Conservation (phyloP, 1,139 yeast genomes). For the Hemisphaericaspora lyxosophila region DNA sequence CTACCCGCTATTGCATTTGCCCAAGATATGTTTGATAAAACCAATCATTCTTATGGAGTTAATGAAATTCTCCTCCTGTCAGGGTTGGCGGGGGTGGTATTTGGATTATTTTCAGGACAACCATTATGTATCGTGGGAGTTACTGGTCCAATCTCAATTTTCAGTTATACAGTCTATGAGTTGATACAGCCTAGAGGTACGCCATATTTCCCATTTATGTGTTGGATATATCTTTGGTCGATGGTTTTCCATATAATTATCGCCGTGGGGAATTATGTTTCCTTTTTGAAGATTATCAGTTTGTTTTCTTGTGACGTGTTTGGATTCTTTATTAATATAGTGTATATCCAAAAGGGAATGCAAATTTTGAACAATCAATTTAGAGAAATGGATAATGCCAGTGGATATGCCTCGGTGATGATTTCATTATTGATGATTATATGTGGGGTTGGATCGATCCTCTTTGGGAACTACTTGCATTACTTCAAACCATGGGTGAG, state of each 20-base stretch:
- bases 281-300: slow-evolving; percentile 71
- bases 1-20: slow-evolving; percentile 96
- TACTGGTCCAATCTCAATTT: slow-evolving; percentile 90
- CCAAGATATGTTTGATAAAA: slow-evolving; percentile 93
- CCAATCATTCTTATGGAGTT: slow-evolving; percentile 83
- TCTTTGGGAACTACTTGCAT: slow-evolving; percentile 60
- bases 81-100: slow-evolving; percentile 85
- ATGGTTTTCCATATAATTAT: slow-evolving; percentile 76
- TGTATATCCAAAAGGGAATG: slow-evolving; percentile 89
- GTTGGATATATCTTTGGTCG: slow-evolving; percentile 93
- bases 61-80: slow-evolving; percentile 83
- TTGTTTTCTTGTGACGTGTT: slow-evolving; percentile 88
- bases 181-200: slow-evolving; percentile 64
- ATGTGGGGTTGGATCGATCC: slow-evolving; percentile 65
- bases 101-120: slow-evolving; percentile 84
- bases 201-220: slow-evolving; percentile 88
- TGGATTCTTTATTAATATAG: slow-evolving; percentile 86
- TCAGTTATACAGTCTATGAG: slow-evolving; percentile 88
- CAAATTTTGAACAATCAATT: slow-evolving; percentile 79
- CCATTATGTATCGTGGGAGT: slow-evolving; percentile 97
- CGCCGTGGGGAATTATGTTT: slow-evolving; percentile 69
- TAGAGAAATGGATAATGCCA: slow-evolving; percentile 37
- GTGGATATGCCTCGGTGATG: slow-evolving; percentile 76
- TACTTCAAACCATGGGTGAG: slow-evolving; percentile 60
- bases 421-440: slow-evolving; percentile 72